A percentile compares a stretch with the other conserved stretches of the same genome.
These are phyloP conservation scores for Penicillium bovifimosum DNA, from an alignment of 495 filamentous ascomycete genomes.

Conservation along the genomic window DNA sequence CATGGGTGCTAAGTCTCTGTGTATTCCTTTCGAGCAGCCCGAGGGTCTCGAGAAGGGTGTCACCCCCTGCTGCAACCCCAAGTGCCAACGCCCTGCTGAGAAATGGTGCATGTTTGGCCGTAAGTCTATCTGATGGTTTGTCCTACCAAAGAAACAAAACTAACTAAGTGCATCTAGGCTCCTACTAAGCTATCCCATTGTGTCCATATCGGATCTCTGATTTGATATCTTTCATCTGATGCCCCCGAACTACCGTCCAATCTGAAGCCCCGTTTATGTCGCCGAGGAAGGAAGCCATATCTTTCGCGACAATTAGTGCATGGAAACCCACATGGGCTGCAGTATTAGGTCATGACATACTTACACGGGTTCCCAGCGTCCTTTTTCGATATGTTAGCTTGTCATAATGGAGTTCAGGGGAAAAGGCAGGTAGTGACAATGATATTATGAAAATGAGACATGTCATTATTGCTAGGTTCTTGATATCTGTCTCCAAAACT, in stretches of 20 bases:
- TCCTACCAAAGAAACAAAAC: neutral
- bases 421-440: constrained; percentile 7
- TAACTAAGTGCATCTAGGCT: constrained; percentile 13
- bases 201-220: neutral
- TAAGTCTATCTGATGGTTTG: constrained; percentile 7
- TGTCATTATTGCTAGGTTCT: constrained; percentile 8
- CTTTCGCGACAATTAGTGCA: neutral
- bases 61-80: constrained; percentile 85
- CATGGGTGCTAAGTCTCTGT: constrained; percentile 97
- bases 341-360: neutral
- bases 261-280: neutral
- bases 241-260: neutral
- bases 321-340: neutral
- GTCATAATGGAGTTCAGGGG: constrained; percentile 3
- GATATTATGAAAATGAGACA: constrained; percentile 8
- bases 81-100: constrained; percentile 68
- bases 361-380: neutral
- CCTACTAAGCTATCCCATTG: constrained; percentile 17
- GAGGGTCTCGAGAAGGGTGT: constrained; percentile 68
- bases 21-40: constrained; percentile 96
- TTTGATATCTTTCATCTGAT: neutral
- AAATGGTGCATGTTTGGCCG: constrained; percentile 86
- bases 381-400: neutral
- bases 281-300: neutral
- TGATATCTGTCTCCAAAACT: too few relatives aligned